Conservation (phyloP, 768 basidiomycete species). For the Mycena metata region DNA sequence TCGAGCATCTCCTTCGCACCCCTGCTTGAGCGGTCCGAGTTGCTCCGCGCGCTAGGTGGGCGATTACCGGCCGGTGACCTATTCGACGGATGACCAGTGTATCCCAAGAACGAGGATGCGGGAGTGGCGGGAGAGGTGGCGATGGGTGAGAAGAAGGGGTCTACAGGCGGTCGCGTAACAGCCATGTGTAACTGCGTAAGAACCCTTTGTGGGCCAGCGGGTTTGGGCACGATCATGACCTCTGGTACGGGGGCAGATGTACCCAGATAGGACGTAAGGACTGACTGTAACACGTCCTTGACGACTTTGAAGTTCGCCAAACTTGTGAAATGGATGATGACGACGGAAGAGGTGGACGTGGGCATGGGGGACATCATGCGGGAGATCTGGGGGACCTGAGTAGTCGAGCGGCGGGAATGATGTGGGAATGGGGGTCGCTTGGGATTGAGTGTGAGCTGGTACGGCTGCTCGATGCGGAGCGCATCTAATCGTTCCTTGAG, state of each 20-base stretch:
- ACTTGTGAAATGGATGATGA: conserved; percentile 93
- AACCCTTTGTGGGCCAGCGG: conserved; percentile 94
- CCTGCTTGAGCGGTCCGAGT: conserved; percentile 72
- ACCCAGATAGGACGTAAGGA: conserved; percentile 62
- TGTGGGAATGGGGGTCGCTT: conserved; percentile 81
- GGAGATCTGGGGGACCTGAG: conserved; percentile 66
- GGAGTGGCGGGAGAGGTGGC: conserved; percentile 92
- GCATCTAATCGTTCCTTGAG: conserved; percentile 81
- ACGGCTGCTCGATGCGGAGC: conserved; percentile 69
- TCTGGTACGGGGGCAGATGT: conserved; percentile 73
- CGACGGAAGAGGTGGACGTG: conserved; percentile 53
- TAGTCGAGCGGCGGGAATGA: conserved; percentile 85
- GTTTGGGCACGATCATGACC: conserved; percentile 97
- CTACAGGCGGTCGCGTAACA: conserved; percentile 85
- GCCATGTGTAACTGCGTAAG: conserved; percentile 94
- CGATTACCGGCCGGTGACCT: conserved; percentile 58
- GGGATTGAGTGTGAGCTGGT: conserved; percentile 53
- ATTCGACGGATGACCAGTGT: conserved; percentile 36
- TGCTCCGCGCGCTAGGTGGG: conserved; percentile 66
- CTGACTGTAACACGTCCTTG: conserved; percentile 85
- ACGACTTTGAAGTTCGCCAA: conserved; percentile 90
- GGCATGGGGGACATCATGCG: conserved; percentile 56
- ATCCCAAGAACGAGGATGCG: conserved; percentile 61
- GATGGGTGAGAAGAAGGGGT: conserved; percentile 94
- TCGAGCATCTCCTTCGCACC: conserved; percentile 59